A percentile compares a stretch with the other conserved stretches of the same genome.
phyloP scores from a whole-genome alignment of 805 yeast genomes.

The Teunomyces gatunensis region DNA sequence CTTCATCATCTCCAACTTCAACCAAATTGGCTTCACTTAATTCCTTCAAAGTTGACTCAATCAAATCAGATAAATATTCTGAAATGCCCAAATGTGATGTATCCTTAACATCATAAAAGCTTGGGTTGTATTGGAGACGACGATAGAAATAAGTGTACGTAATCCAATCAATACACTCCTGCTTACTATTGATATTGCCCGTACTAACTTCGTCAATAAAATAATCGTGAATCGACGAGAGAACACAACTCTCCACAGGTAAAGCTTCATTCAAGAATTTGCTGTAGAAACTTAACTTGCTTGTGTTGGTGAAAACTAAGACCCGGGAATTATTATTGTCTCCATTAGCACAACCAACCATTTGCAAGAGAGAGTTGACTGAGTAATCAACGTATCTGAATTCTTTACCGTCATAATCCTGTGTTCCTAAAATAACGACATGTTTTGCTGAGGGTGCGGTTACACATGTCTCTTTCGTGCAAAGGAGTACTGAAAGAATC shows the following conservation, averaged over 20 bases:
- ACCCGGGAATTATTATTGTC: conserved; percentile 31
- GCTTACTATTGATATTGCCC: conserved; percentile 60
- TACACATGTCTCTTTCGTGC: conserved; percentile 54
- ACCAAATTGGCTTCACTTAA: conserved; percentile 59
- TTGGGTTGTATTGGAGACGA: conserved; percentile 77
- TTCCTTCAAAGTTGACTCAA: conserved; percentile 68
- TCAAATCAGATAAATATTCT: conserved; percentile 77
- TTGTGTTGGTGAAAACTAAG: conserved; percentile 53
- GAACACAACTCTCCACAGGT: conserved; percentile 80
- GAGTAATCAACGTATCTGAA: conserved; percentile 69
- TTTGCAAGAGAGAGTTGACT: conserved; percentile 60
- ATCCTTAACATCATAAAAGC: conserved; percentile 79
- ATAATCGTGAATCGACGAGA: conserved; percentile 58
- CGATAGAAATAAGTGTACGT: conserved; percentile 82
- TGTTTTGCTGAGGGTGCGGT: conserved; percentile 51
- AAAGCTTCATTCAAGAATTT: conserved; percentile 70
- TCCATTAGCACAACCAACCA: conserved; percentile 52
- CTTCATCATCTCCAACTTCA: conserved; percentile 48
- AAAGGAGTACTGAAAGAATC: conserved; percentile 55
- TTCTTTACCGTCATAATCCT: conserved; percentile 67
- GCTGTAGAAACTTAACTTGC: conserved; percentile 61
- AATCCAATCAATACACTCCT: conserved; percentile 88
- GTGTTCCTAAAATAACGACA: conserved; percentile 70
- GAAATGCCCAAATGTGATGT: conserved; percentile 67
- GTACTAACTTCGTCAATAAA: conserved; percentile 73